Percentiles rank a stretch among this genome's conserved stretches.
phyloP scores from a whole-genome alignment of 495 filamentous ascomycete genomes.

The Tuber aestivum region DNA sequence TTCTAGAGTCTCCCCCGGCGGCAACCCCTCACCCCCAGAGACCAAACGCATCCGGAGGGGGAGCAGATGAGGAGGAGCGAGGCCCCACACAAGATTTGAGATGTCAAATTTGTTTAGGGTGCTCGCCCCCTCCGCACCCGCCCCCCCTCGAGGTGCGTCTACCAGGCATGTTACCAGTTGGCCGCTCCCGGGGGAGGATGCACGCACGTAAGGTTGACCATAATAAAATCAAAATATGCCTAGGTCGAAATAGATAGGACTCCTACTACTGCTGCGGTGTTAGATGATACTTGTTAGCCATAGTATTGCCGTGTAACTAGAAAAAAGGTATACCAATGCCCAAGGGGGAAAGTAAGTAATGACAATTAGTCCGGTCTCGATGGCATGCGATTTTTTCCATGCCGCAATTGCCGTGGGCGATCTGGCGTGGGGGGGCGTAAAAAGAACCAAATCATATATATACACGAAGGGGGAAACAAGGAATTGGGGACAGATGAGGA shows the following conservation, averaged over 20 bases:
- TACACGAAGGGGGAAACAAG: background rate
- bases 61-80: background rate
- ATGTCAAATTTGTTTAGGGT: background rate
- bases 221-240: background rate
- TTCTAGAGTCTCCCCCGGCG: background rate
- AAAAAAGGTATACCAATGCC: slow-evolving; percentile 3
- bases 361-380: background rate
- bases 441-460: background rate
- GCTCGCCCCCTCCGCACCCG: background rate
- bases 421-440: background rate
- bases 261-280: slow-evolving; percentile 1
- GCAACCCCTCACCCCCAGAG: background rate
- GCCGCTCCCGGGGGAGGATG: background rate
- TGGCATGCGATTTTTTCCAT: background rate
- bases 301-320: background rate
- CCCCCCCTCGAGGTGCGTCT: background rate
- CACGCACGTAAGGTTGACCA: background rate
- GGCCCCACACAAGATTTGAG: background rate
- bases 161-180: background rate
- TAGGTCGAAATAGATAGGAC: background rate
- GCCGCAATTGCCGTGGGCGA: background rate
- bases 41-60: background rate
- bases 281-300: slow-evolving; percentile 5
- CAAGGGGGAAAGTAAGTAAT: background rate
- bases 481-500: background rate